Evolutionary conservation across 208 protist genomes (phyloP).

Genomic region (Acanthamoeba divionensis): DNA sequence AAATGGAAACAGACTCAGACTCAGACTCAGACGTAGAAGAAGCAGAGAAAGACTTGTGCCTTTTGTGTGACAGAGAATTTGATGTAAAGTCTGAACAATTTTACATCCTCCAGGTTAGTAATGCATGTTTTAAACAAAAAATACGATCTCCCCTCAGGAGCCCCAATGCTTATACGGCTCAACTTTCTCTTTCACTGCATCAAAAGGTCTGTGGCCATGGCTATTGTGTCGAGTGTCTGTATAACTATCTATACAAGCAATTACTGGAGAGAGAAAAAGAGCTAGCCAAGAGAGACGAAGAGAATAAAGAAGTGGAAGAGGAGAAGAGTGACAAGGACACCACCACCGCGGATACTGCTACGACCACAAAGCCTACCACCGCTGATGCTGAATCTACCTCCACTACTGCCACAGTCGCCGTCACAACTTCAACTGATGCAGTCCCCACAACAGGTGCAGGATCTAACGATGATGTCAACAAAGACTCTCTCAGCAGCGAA

Average conservation of each 20-base stretch:
- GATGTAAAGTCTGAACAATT: background rate
- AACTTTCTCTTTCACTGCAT: background rate
- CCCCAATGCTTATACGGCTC: background rate
- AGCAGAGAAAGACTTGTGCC: background rate
- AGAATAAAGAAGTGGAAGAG: background rate
- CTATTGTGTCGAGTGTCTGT: slow-evolving; percentile 20
- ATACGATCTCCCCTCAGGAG: background rate
- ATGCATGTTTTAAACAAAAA: background rate
- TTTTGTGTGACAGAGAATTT: background rate
- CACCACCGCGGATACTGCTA: background rate
- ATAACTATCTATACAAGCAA: background rate
- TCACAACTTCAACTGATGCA: too few species aligned
- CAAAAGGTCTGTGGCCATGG: background rate
- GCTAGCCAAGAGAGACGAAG: background rate
- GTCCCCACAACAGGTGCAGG: too few species aligned
- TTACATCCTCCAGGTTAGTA: background rate
- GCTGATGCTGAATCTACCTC: too few species aligned
- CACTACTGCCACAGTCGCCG: too few species aligned
- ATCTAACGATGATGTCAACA: too few species aligned
- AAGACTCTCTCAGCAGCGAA: too few species aligned
- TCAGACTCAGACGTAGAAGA: background rate
- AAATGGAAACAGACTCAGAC: background rate
- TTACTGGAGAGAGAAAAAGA: too few species aligned
- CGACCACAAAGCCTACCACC: background rate
- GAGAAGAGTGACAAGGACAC: background rate